phyloP scores from a whole-genome alignment of 1,139 yeast species.

The Saccharomycopsis hybrid region DNA sequence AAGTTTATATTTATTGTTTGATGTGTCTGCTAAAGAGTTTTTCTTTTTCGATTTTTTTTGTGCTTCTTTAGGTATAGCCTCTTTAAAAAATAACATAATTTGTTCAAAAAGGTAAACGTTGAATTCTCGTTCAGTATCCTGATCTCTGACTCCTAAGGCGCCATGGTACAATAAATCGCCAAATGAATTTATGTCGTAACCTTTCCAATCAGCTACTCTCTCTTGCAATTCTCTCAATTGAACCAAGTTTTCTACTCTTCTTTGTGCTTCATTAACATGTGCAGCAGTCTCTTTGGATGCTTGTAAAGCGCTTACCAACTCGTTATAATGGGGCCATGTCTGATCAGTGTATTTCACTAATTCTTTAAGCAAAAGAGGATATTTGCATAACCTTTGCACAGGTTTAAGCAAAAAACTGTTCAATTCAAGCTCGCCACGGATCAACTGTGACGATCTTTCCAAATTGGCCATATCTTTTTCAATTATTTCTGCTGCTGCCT shows the following conservation, averaged over 20 bases:
- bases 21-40: slow-evolving; percentile 17
- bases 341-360: slow-evolving; percentile 57
- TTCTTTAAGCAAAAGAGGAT: slow-evolving; percentile 77
- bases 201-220: slow-evolving; percentile 87
- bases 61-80: slow-evolving; percentile 29
- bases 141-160: slow-evolving; percentile 66
- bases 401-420: slow-evolving; percentile 91
- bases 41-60: slow-evolving; percentile 31
- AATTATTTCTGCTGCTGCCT: slow-evolving; percentile 78
- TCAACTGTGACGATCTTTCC: slow-evolving; percentile 48
- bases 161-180: slow-evolving; percentile 84
- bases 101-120: slow-evolving; percentile 85
- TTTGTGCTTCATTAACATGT: slow-evolving; percentile 87
- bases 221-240: slow-evolving; percentile 61
- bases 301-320: slow-evolving; percentile 60
- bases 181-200: slow-evolving; percentile 74
- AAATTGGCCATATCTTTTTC: slow-evolving; percentile 55
- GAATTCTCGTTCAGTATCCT: slow-evolving; percentile 80
- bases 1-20: slow-evolving; percentile 25
- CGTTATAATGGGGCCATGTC: slow-evolving; percentile 54
- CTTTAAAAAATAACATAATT: slow-evolving; percentile 74
- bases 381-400: slow-evolving; percentile 88
- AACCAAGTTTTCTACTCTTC: slow-evolving; percentile 82
- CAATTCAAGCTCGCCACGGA: slow-evolving; percentile 83
- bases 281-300: slow-evolving; percentile 73